Evolutionary conservation across 768 basidiomycete species (phyloP), one percentile per base, ranked within the genome.

Genomic region (Coprinopsis cinerea): DNA sequence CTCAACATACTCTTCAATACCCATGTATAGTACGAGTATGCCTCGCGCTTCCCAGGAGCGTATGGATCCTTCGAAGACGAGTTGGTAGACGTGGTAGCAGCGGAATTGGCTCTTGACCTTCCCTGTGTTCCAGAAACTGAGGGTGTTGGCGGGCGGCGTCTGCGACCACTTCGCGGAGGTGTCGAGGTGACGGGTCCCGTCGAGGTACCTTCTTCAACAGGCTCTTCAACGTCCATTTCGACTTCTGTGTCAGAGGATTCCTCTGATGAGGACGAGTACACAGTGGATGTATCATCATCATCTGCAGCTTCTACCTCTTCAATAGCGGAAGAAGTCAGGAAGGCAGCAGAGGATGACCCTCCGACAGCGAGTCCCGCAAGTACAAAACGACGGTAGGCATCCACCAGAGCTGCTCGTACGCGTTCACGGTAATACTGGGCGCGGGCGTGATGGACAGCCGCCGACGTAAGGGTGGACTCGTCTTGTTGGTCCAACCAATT

Each of bases 1-100:
- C 51, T 26, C 44, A 52, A 22, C 51, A 52, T 52, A 22, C 51
- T 52, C 7, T 42, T 36, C 24, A 52, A 15, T 3, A 52, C 34
- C 51, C 51, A 52, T 2, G 43, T 18, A 15, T 30, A 45, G 28
- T 52, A 52, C n/a, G 25, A 26, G 39, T 47, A 47, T 4, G 36
- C 4, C 22, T 27, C 44, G 25, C 28, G 25, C 44, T 45, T 45
- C 7, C 28, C 28, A 18, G 28, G 17, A 13, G 9, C 25, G 20
- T 45, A 28, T 20, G 25, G 25, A 20, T 45, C 44, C 13, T 27
- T 40, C 1, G 26, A 15, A 10, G 51, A 27, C 24, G 25, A 15
- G 24, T 26, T 28, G 2, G 15, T 23, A 4, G 41, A 43, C 9
- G 23, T 5, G 9, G 41, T 43, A 25, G 41, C 41, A 23, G 22